Evolutionary conservation across 768 basidiomycete species (phyloP).

Genomic region (Pisolithus microcarpus): DNA sequence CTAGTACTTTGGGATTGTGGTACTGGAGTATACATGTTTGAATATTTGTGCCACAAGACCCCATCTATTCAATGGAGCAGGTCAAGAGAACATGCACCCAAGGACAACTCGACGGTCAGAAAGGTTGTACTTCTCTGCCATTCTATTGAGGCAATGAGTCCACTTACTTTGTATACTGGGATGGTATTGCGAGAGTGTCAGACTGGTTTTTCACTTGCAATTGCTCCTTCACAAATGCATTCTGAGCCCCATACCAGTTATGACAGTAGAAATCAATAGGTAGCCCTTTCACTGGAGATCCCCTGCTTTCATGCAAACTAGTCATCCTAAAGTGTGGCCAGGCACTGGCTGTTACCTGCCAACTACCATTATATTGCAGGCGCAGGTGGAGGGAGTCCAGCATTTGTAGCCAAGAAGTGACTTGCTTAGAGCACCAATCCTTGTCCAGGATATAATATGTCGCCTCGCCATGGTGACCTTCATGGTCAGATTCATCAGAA

Average conservation of each 20-base stretch:
- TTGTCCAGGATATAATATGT: neutral
- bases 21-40: too few species aligned
- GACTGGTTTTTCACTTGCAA: neutral
- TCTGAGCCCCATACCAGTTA: neutral
- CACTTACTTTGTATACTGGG: neutral
- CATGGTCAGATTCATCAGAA: constrained; percentile 1
- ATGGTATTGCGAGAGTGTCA: neutral
- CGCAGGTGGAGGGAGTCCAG: neutral
- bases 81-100: too few species aligned
- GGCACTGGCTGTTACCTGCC: neutral
- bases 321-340: neutral
- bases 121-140: too few species aligned
- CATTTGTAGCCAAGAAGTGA: neutral
- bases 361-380: neutral
- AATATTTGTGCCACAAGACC: too few species aligned
- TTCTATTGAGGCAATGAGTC: too few species aligned
- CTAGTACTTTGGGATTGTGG: too few species aligned
- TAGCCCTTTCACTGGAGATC: neutral
- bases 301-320: neutral
- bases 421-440: neutral
- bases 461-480: neutral
- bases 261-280: neutral
- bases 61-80: too few species aligned
- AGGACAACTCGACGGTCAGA: too few species aligned
- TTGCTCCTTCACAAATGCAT: neutral